phyloP scores from a whole-genome alignment of 306 rosid genomes.

The Prunus campanulata region DNA sequence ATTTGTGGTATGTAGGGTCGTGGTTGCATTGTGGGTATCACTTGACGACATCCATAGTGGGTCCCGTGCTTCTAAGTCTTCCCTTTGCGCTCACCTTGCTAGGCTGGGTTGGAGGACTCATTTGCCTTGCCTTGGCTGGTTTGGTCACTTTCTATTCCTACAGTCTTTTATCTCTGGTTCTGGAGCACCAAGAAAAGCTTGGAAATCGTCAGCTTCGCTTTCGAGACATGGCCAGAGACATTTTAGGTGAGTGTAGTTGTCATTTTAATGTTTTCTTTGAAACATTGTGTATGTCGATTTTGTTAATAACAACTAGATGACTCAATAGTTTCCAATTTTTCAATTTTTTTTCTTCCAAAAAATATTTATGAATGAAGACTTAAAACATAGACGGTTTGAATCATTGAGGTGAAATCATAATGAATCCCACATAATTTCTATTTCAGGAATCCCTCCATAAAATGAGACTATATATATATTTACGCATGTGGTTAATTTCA shows the following conservation, averaged over 20 bases:
- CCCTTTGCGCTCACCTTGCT: constrained; percentile 57
- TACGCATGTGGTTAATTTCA: neutral
- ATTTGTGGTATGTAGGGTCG: constrained; percentile 41
- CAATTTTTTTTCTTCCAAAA: too few relatives aligned
- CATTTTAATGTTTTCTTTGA: too few relatives aligned
- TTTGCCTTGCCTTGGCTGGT: constrained; percentile 46
- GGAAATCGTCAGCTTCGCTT: constrained; percentile 76
- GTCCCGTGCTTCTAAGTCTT: constrained; percentile 63
- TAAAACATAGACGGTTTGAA: too few relatives aligned
- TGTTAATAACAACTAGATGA: too few relatives aligned
- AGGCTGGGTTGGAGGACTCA: constrained; percentile 82
- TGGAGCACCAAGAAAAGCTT: constrained; percentile 64
- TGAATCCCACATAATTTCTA: too few relatives aligned
- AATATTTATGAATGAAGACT: too few relatives aligned
- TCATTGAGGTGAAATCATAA: too few relatives aligned
- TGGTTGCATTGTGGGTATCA: constrained; percentile 90
- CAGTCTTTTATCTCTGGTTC: constrained; percentile 61
- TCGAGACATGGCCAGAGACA: constrained; percentile 64
- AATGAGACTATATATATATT: neutral
- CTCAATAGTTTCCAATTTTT: too few relatives aligned
- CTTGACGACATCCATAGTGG: constrained; percentile 80
- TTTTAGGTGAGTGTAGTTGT: constrained; percentile 41
- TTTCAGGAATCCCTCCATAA: too few relatives aligned
- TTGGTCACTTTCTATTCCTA: constrained; percentile 72
- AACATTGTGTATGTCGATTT: too few relatives aligned